Base-by-base conservation (phyloP, 305 asterid genomes). In the Ilex paraguariensis region DNA sequence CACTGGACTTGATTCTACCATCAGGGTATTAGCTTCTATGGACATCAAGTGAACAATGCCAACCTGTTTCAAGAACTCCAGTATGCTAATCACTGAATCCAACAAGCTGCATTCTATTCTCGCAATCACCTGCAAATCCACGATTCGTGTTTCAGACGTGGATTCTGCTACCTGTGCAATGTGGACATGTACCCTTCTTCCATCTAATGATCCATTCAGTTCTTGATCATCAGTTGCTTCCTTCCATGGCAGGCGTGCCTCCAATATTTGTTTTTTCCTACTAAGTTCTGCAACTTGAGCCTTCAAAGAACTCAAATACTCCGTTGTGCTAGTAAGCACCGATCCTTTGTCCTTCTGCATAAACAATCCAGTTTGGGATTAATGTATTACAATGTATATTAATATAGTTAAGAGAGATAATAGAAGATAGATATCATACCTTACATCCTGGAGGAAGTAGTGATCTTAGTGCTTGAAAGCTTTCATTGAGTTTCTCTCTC, bases 311-410 rank as follows among this genome's bases (percentile, higher is more conserved):
- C 78, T 82, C 67, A 87, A 53, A 62, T 72, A 74, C 64, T 86
- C 84, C 4, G 73, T 74, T 6, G 97, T 81, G 63, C 74, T 77
- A 65, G 82, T 67, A 10, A 91, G 91, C 48, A 88, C 83, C 0
- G 97, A 86, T 44, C 93, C 86, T 79, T 86, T 91, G 45, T 88
- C 95, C 77, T 88, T 91, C 97, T 91, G 75, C 54, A 36, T 36
- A 36, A 5, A 36, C 42, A 36, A 36, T 36, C 9, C 7, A 36
- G 42, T 36, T 36, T 36, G 42, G 42, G 42, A 36, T 36, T 36
- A 36, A 3, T 36, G 9, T 36, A 36, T 4, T 36, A 36, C 42
- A 36, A 36, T 36, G 42, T 4, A 36, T 3, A 36, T 4, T 8
- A 36, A 52, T 2, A 14, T 4, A n/a, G 11, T 49, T 49, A 11